A percentile compares a stretch with the other conserved stretches of the same genome.
phyloP scores from a whole-genome alignment of 192 early-diverging fungal species.

The Chytriomyces sp. region DNA sequence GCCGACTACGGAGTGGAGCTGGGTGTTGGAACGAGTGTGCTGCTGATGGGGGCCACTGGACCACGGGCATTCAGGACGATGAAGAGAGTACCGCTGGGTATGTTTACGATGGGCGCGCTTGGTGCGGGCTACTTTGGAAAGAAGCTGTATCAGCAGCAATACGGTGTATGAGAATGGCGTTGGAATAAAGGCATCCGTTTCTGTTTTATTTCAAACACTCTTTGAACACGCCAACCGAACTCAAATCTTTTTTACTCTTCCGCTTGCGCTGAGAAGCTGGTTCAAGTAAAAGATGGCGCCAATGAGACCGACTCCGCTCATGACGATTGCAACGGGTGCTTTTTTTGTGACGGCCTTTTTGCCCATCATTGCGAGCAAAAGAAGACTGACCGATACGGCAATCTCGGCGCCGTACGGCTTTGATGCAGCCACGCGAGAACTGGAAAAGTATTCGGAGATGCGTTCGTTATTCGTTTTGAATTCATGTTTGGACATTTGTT shows the following conservation, averaged over 20 bases:
- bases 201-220: no score
- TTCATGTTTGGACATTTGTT: no score
- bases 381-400: conserved; percentile 46
- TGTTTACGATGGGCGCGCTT: conserved; percentile 30
- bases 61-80: conserved; percentile 45
- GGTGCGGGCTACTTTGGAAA: conserved; percentile 16
- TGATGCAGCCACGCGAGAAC: no score
- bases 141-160: conserved; percentile 17
- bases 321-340: conserved; percentile 46
- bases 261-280: background rate
- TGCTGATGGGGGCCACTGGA: conserved; percentile 50
- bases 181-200: background rate
- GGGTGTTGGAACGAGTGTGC: conserved; percentile 43
- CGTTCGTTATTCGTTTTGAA: no score
- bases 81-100: conserved; percentile 44
- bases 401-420: conserved; percentile 53
- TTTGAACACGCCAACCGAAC: background rate
- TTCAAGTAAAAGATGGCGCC: conserved; percentile 7
- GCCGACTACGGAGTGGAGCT: conserved; percentile 55
- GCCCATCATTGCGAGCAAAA: conserved; percentile 52
- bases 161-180: conserved; percentile 15
- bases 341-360: conserved; percentile 41
- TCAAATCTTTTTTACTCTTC: background rate
- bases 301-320: conserved; percentile 34
- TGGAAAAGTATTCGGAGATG: no score